Evolutionary conservation across 768 basidiomycete genomes (phyloP).

Genomic region (Panaeolus cyanescens): DNA sequence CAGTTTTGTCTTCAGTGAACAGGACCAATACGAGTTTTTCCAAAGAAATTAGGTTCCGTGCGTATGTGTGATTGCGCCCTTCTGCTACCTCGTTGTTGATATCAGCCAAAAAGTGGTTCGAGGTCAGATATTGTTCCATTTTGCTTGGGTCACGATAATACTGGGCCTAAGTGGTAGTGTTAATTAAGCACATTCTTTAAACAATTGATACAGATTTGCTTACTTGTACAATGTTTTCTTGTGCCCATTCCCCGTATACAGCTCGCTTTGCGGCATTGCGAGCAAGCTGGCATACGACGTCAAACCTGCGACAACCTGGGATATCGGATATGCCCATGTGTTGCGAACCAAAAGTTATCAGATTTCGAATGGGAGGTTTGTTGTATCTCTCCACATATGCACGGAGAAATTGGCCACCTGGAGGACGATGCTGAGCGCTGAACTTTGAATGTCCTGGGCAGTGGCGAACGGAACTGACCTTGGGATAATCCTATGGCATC

Average conservation of each 20-base stretch:
- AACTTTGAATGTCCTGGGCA: background rate
- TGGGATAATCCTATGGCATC: conserved; percentile 91
- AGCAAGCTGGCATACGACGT: conserved; percentile 71
- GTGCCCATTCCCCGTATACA: conserved; percentile 77
- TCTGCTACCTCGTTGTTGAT: conserved; percentile 79
- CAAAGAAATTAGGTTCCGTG: conserved; percentile 58
- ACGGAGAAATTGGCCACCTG: conserved; percentile 85
- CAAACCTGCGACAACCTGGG: conserved; percentile 61
- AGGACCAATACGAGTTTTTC: conserved; percentile 71
- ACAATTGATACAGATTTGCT: conserved; percentile 5
- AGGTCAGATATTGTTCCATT: conserved; percentile 54
- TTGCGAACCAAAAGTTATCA: conserved; percentile 86
- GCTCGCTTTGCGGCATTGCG: conserved; percentile 60
- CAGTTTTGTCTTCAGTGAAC: conserved; percentile 74
- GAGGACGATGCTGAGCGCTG: background rate
- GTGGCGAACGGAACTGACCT: conserved; percentile 37
- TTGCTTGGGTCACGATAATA: conserved; percentile 79
- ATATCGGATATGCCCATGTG: conserved; percentile 87
- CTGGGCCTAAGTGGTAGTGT: conserved; percentile 62
- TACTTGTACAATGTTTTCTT: conserved; percentile 75
- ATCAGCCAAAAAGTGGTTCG: conserved; percentile 67
- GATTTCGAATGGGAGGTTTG: conserved; percentile 71
- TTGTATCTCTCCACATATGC: conserved; percentile 82
- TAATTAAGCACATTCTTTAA: background rate
- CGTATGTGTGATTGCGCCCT: conserved; percentile 60